Evolutionary conservation across 768 basidiomycete species (phyloP).

Genomic region (Termitomyces eurrhizus): DNA sequence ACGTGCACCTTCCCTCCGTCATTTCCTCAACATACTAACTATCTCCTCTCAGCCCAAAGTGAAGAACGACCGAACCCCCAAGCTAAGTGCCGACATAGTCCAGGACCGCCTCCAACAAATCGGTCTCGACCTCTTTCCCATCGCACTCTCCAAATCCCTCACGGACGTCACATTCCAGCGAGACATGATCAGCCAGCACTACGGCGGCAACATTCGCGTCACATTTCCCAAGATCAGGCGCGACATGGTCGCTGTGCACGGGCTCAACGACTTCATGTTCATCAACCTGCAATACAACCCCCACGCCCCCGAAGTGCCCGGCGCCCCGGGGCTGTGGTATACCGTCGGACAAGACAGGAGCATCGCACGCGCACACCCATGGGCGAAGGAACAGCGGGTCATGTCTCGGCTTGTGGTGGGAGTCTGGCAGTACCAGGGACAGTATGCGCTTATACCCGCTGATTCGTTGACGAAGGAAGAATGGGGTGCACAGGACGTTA

Average conservation of each 20-base stretch:
- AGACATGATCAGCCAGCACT: slow-evolving; percentile 24
- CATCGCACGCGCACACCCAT: neutral
- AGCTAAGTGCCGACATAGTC: slow-evolving; percentile 4
- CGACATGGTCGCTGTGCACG: slow-evolving; percentile 21
- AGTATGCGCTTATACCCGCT: slow-evolving; percentile 8
- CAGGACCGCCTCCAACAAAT: slow-evolving; percentile 15
- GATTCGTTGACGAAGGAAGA: slow-evolving; percentile 14
- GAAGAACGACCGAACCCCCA: neutral
- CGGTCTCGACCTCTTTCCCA: slow-evolving; percentile 20
- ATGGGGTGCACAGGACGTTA: slow-evolving; percentile 7
- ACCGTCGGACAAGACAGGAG: neutral
- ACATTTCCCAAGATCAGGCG: slow-evolving; percentile 22
- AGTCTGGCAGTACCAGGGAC: slow-evolving; percentile 17
- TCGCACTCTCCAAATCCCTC: slow-evolving; percentile 21
- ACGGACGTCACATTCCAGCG: slow-evolving; percentile 26
- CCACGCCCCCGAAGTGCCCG: slow-evolving; percentile 31
- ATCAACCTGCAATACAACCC: slow-evolving; percentile 28
- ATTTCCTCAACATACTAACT: neutral
- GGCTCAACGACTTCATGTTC: slow-evolving; percentile 30
- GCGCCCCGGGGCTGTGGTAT: slow-evolving; percentile 31
- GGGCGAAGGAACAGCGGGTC: slow-evolving; percentile 3
- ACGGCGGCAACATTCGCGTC: slow-evolving; percentile 30
- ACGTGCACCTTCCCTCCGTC: neutral
- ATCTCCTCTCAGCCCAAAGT: neutral
- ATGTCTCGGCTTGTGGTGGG: slow-evolving; percentile 1